Evolutionary conservation across 2,329 filamentous ascomycete species (phyloP).

Genomic region (Pseudogymnoascus sp.): DNA sequence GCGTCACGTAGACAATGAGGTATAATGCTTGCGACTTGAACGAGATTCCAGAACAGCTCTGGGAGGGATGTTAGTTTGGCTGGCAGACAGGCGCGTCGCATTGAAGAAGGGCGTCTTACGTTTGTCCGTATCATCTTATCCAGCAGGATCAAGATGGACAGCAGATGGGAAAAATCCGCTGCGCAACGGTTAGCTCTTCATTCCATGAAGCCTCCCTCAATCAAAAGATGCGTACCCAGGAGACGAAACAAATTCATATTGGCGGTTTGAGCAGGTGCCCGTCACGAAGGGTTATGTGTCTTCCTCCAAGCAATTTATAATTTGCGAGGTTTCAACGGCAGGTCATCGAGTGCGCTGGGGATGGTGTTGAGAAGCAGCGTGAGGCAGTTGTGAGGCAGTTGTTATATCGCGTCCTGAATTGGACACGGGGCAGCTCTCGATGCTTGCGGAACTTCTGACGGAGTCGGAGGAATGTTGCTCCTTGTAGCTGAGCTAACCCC

Average conservation of each 20-base stretch:
- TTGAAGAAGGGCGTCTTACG: slow-evolving; percentile 43
- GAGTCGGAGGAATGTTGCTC: background rate
- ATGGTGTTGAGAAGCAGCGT: background rate
- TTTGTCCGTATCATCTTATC: slow-evolving; percentile 94
- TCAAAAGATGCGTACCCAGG: slow-evolving; percentile 41
- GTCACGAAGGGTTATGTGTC: background rate
- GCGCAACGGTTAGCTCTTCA: slow-evolving; percentile 12
- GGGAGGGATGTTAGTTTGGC: slow-evolving; percentile 21
- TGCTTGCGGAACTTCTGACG: background rate
- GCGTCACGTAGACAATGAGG: slow-evolving; percentile 83
- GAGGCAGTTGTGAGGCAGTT: background rate
- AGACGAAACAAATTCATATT: slow-evolving; percentile 65
- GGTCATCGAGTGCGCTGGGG: slow-evolving; percentile 4
- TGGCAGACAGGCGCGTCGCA: background rate
- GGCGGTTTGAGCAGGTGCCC: slow-evolving; percentile 17
- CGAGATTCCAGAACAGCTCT: slow-evolving; percentile 96
- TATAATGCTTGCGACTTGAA: slow-evolving; percentile 98
- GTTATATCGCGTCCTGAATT: slow-evolving; percentile 8
- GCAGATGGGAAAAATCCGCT: slow-evolving; percentile 94
- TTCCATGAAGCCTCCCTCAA: background rate
- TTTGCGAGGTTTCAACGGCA: background rate
- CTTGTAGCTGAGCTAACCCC: background rate
- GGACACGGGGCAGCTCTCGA: slow-evolving; percentile 9
- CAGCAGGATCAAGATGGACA: slow-evolving; percentile 87
- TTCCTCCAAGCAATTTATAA: slow-evolving; percentile 3